Conservation (phyloP, 148 eudicot genomes). For the Rhododendron vialii region DNA sequence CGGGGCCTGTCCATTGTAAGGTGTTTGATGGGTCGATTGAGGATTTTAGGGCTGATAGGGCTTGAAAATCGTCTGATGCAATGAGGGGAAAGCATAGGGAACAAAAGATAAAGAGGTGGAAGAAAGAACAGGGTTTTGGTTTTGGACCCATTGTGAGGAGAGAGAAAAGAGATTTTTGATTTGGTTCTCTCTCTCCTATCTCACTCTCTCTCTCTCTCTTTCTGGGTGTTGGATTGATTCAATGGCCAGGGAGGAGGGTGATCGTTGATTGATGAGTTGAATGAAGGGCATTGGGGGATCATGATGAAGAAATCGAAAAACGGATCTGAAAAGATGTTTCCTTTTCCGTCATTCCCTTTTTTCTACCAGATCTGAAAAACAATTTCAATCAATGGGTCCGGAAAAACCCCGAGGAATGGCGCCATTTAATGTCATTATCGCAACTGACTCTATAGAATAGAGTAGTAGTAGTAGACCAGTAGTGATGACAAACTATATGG, state of each 20-base stretch:
- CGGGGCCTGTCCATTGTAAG: conserved; percentile 40
- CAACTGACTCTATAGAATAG: not conserved
- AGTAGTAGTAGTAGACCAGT: too few species aligned
- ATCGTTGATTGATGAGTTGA: not conserved
- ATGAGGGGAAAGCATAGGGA: not conserved
- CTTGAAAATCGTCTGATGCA: conserved; percentile 21
- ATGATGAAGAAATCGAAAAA: not conserved
- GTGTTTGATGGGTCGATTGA: conserved; percentile 30
- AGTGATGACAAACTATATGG: not conserved
- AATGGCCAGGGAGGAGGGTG: not conserved
- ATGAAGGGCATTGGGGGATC: not conserved
- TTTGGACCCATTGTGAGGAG: not conserved
- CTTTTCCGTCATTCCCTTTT: not conserved
- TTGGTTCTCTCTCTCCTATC: not conserved
- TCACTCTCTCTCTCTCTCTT: not conserved
- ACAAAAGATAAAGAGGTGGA: not conserved
- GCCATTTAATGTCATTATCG: not conserved
- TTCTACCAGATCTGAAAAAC: not conserved
- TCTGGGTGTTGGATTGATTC: not conserved
- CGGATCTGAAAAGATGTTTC: not conserved
- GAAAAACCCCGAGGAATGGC: not conserved
- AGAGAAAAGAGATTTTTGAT: not conserved
- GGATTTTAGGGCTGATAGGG: conserved; percentile 34
- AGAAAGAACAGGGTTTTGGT: not conserved
- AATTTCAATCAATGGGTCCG: not conserved